A percentile compares a stretch with the other conserved stretches of the same genome.
These are phyloP conservation scores for Tolypocladium amazonense DNA, from an alignment of 2,329 filamentous ascomycete species.

Conservation along the genomic window DNA sequence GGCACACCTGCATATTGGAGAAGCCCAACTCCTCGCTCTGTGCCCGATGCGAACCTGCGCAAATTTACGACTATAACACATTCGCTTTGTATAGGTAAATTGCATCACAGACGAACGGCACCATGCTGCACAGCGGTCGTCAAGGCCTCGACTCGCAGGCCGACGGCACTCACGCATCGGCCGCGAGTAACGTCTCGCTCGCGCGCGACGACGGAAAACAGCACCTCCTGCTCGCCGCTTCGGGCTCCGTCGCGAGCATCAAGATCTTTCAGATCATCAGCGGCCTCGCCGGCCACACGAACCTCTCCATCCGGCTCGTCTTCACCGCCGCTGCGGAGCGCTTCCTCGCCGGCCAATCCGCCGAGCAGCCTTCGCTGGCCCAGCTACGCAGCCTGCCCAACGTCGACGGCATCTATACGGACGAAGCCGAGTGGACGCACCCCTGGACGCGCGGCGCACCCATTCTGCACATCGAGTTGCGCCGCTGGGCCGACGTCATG, in stretches of 20 bases:
- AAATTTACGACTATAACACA: neutral
- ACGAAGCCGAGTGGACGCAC: constrained; percentile 74
- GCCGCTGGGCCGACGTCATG: constrained; percentile 68
- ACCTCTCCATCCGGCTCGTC: constrained; percentile 73
- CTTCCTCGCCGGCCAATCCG: constrained; percentile 67
- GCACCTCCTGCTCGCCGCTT: constrained; percentile 31
- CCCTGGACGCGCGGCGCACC: constrained; percentile 69
- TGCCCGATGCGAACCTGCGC: neutral
- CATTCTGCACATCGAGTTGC: constrained; percentile 84
- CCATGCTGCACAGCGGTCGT: neutral
- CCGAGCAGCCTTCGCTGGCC: constrained; percentile 63
- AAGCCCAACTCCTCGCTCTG: neutral
- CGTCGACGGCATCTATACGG: constrained; percentile 71
- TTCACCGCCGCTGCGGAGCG: constrained; percentile 62
- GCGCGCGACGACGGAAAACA: constrained; percentile 26
- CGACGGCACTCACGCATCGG: constrained; percentile 6
- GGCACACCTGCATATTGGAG: neutral
- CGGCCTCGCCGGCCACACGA: constrained; percentile 39
- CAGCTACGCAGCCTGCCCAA: constrained; percentile 50
- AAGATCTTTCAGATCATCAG: constrained; percentile 61
- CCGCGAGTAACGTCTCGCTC: constrained; percentile 20
- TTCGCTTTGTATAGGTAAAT: neutral
- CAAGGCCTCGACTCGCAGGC: neutral
- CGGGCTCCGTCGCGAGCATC: constrained; percentile 69
- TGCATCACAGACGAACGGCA: neutral